phyloP scores from a whole-genome alignment of 192 early-diverging fungal species.

The Podila horticola region DNA sequence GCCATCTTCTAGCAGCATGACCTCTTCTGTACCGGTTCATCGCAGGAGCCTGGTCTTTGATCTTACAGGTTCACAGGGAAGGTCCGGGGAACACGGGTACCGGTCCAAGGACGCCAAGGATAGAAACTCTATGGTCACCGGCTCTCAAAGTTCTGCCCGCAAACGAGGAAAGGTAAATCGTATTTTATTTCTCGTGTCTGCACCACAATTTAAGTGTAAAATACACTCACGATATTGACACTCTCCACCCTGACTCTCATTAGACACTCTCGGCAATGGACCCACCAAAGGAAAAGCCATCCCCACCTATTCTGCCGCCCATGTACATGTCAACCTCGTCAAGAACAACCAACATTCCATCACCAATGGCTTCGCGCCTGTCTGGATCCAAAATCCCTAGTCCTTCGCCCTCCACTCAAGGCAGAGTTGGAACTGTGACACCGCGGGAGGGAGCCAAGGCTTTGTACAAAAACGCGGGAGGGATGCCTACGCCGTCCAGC shows the following conservation, averaged over 20 bases:
- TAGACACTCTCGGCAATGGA: slow-evolving; percentile 43
- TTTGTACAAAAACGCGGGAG: neutral
- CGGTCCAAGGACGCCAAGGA: slow-evolving; percentile 14
- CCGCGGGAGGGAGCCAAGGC: slow-evolving; percentile 13
- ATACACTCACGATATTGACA: neutral
- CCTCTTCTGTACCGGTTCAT: neutral
- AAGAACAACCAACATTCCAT: slow-evolving; percentile 18
- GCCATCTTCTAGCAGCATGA: slow-evolving; percentile 20
- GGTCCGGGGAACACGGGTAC: slow-evolving; percentile 3
- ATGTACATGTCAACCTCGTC: slow-evolving; percentile 54
- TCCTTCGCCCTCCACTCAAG: slow-evolving; percentile 10
- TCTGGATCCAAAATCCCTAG: slow-evolving; percentile 45
- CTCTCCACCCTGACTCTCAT: neutral
- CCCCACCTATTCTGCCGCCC: slow-evolving; percentile 47
- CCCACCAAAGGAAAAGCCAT: slow-evolving; percentile 47
- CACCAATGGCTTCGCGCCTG: slow-evolving; percentile 20
- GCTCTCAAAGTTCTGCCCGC: slow-evolving; percentile 17
- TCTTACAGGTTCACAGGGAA: neutral
- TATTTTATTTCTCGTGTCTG: no score
- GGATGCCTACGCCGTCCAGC: neutral
- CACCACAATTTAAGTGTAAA: no score
- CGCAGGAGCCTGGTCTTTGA: slow-evolving; percentile 47
- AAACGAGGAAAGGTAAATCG: slow-evolving; percentile 47
- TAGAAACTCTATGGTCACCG: slow-evolving; percentile 13
- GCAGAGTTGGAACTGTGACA: slow-evolving; percentile 4